phyloP scores from a whole-genome alignment of 805 yeast genomes.

The Barnettozyma vustinii region DNA sequence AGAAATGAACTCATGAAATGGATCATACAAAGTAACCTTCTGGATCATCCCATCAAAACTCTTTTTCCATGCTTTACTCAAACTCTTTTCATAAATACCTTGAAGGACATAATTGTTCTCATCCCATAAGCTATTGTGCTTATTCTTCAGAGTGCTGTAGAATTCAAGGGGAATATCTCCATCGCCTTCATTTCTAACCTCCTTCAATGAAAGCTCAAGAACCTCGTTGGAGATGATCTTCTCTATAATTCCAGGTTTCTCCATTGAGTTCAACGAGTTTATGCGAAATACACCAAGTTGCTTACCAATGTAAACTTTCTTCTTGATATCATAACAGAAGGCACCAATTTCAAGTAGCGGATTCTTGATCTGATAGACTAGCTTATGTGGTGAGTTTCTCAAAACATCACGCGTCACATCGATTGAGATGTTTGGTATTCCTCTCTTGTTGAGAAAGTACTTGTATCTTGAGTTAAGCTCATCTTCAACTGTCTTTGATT shows the following conservation, averaged over 20 bases:
- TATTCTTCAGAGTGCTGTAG: conserved; percentile 46
- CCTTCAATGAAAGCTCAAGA: conserved; percentile 36
- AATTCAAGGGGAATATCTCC: conserved; percentile 7
- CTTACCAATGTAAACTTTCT: conserved; percentile 58
- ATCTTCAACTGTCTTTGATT: conserved; percentile 66
- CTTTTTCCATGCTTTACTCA: conserved; percentile 27
- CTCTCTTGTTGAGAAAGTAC: conserved; percentile 40
- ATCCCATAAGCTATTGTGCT: conserved; percentile 84
- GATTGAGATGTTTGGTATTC: conserved; percentile 31
- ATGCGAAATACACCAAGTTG: conserved; percentile 90
- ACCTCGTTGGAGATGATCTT: conserved; percentile 70
- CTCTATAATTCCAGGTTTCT: conserved; percentile 72
- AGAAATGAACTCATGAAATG: conserved; percentile 78
- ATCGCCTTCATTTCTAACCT: conserved; percentile 33
- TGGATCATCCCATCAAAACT: conserved; percentile 27
- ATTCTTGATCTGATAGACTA: conserved; percentile 51
- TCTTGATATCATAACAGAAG: conserved; percentile 61
- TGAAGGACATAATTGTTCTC: conserved; percentile 86
- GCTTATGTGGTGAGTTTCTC: conserved; percentile 31
- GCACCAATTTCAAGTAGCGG: conserved; percentile 81
- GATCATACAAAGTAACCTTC: conserved; percentile 72
- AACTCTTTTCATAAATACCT: conserved; percentile 55
- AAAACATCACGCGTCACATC: conserved; percentile 33
- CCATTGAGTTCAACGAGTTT: conserved; percentile 86
- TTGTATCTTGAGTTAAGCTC: conserved; percentile 59